Conservation (phyloP, 2,329 filamentous ascomycete species). For the Exophiala phaeomuriformis region DNA sequence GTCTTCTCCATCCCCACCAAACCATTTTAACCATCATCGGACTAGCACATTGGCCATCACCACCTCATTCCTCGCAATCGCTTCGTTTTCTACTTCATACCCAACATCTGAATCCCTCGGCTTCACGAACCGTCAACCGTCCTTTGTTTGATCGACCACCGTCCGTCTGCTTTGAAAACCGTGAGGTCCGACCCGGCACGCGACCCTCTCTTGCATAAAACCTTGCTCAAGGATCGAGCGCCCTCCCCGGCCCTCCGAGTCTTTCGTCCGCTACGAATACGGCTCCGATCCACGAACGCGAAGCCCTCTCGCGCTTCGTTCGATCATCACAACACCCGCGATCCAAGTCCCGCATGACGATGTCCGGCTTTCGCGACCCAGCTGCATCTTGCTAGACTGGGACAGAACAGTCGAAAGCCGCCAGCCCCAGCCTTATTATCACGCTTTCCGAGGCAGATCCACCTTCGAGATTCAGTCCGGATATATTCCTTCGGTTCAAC, state of each 20-base stretch:
- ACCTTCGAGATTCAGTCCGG: not conserved
- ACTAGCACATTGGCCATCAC: not conserved
- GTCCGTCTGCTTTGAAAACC: not conserved
- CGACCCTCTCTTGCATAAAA: not conserved
- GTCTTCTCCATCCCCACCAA: constrained; percentile 1
- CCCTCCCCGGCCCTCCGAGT: not conserved
- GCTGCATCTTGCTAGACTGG: not conserved
- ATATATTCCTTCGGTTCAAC: not conserved
- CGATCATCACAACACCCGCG: not conserved
- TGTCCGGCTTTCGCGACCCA: not conserved
- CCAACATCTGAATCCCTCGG: not conserved
- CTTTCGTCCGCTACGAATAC: not conserved
- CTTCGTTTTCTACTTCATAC: not conserved
- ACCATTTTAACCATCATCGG: not conserved
- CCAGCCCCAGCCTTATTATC: not conserved
- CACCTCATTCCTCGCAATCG: not conserved
- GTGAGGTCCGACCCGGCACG: not conserved
- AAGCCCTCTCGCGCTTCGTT: not conserved
- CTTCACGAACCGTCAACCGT: not conserved
- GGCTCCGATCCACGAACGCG: not conserved
- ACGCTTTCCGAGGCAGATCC: not conserved
- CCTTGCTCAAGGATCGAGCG: not conserved
- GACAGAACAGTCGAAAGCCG: not conserved
- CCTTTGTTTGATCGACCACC: not conserved
- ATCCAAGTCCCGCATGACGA: not conserved